Percentiles rank a stretch among this genome's conserved stretches.
phyloP scores from a whole-genome alignment of 805 yeast species.

The Kazachstania taianensis region DNA sequence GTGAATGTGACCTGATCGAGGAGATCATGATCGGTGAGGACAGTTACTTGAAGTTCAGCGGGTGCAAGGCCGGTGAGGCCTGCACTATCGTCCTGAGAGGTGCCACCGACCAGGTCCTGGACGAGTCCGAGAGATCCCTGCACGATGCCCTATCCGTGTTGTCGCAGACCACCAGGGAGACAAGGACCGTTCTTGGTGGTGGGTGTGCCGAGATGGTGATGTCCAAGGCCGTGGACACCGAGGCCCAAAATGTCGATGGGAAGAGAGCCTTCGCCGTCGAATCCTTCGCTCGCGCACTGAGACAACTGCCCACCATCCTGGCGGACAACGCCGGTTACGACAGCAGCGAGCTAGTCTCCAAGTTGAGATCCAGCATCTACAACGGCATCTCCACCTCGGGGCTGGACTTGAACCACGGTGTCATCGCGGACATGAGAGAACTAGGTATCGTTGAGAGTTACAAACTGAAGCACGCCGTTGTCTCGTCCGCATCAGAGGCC shows the following conservation, averaged over 20 bases:
- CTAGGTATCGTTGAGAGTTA: conserved; percentile 87
- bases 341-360: conserved; percentile 83
- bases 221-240: conserved; percentile 93
- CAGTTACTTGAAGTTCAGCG: conserved; percentile 82
- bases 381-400: conserved; percentile 90
- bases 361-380: conserved; percentile 74
- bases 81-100: conserved; percentile 94
- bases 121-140: conserved; percentile 92
- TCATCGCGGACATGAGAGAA: conserved; percentile 88
- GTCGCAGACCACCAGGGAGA: conserved; percentile 87
- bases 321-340: conserved; percentile 98
- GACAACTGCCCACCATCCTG: conserved; percentile 89
- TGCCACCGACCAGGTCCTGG: conserved; percentile 92
- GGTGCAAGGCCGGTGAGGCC: conserved; percentile 90
- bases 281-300: conserved; percentile 84
- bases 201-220: conserved; percentile 93
- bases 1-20: conserved; percentile 82
- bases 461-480: conserved; percentile 88
- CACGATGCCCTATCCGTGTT: conserved; percentile 95
- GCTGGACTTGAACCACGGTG: conserved; percentile 74
- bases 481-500: conserved; percentile 93
- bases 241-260: conserved; percentile 86
- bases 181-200: conserved; percentile 88
- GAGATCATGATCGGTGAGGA: conserved; percentile 93
- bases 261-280: conserved; percentile 91